Percentiles rank a stretch among this genome's conserved stretches.
Evolutionary conservation across 768 basidiomycete genomes (phyloP).

Genomic region (Lactarius indigo): DNA sequence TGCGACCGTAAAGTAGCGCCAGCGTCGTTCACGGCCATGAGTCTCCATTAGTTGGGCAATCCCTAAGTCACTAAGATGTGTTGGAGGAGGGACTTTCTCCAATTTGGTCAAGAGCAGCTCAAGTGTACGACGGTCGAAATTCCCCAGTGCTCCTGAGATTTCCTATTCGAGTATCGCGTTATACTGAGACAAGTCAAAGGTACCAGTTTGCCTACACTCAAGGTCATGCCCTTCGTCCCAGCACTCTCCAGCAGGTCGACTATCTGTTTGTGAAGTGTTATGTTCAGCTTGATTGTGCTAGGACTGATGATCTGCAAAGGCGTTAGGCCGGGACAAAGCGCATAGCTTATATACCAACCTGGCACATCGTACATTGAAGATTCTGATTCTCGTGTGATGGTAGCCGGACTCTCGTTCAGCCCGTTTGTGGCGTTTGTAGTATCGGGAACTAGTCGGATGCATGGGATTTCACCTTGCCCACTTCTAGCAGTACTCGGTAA

Average conservation of each 20-base stretch:
- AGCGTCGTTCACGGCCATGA: constrained; percentile 78
- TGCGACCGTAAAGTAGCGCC: constrained; percentile 75
- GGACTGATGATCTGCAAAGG: neutral
- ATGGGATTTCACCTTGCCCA: constrained; percentile 48
- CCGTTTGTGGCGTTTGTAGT: constrained; percentile 32
- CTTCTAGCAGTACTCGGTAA: constrained; percentile 56
- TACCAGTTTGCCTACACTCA: constrained; percentile 47
- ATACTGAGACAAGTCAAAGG: neutral
- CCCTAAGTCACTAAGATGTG: constrained; percentile 68
- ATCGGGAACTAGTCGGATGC: constrained; percentile 59
- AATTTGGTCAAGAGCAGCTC: constrained; percentile 76
- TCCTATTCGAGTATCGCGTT: constrained; percentile 43
- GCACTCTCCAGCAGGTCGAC: constrained; percentile 68
- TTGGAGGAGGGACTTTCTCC: constrained; percentile 58
- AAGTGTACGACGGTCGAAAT: constrained; percentile 77
- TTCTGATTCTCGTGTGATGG: neutral
- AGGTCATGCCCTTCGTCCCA: constrained; percentile 64
- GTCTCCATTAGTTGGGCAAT: constrained; percentile 77
- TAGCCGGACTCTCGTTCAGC: constrained; percentile 20
- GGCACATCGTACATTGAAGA: constrained; percentile 27
- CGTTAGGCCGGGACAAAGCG: neutral
- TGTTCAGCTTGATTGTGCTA: constrained; percentile 49
- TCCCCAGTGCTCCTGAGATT: constrained; percentile 54
- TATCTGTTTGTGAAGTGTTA: constrained; percentile 77
- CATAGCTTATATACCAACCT: constrained; percentile 30